A percentile compares a stretch with the other conserved stretches of the same genome.
Conservation (phyloP, 139 green algal species). For the Closterium sp. region DNA sequence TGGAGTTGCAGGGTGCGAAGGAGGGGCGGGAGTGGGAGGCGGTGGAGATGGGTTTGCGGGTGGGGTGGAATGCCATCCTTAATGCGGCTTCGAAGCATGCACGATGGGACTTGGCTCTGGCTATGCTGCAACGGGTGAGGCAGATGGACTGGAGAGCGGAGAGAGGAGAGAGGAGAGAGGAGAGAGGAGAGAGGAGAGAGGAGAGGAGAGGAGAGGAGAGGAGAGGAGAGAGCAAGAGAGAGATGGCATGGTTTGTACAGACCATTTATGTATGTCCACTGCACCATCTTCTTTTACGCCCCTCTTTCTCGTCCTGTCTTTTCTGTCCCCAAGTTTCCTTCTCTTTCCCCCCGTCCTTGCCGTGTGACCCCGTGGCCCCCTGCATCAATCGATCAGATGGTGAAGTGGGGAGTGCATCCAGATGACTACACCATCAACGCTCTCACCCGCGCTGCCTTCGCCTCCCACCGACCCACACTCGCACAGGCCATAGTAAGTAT, state of each 20-base stretch:
- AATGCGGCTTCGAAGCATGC: background rate
- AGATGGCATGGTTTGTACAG: no score
- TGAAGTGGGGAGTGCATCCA: background rate
- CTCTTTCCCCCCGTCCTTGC: no score
- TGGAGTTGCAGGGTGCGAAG: background rate
- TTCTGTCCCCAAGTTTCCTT: no score
- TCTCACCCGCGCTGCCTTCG: background rate
- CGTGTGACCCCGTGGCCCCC: no score
- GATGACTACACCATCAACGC: background rate
- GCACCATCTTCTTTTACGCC: no score
- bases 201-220: background rate
- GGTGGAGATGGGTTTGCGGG: background rate
- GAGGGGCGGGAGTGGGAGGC: background rate
- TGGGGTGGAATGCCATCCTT: background rate
- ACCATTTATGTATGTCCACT: no score
- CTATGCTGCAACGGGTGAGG: background rate
- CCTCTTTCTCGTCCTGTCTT: no score
- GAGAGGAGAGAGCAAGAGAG: no score
- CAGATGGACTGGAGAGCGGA: background rate
- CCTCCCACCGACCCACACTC: background rate
- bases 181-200: background rate
- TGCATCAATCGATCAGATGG: background rate
- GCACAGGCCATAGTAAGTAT: background rate
- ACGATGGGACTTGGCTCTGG: background rate
- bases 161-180: background rate